Evolutionary conservation across 345 rosid genomes (phyloP), one percentile per base, ranked within the genome.

Genomic region (Citrus unshiu): DNA sequence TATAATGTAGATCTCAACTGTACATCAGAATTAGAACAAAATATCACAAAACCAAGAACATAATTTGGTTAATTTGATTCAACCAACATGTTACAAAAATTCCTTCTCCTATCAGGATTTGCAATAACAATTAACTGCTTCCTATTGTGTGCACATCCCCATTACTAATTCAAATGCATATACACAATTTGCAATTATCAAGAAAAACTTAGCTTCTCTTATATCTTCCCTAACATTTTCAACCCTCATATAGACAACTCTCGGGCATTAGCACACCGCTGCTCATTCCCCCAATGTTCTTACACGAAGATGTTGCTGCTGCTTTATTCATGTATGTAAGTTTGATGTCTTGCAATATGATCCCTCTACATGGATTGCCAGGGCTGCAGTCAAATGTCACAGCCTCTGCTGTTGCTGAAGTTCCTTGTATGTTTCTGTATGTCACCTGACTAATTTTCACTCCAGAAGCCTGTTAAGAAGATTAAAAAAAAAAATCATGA

Each of bases 391-490:
- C 77, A 29, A 88, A 86, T n/a, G 46, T 78, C 66, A 85, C 79
- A 0, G 89, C 89, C 7, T 74, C 59, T 56, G 77, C 39, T 4
- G 91, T 77, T 1, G 86, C 77, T 2, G 91, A 84, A 13, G 91
- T 86, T 43, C 91, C 91, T 37, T 25, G 39, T 75, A 88, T 88
- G 75, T 88, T 80, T 30, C 72, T 79, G 70, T 81, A 88, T 2
- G 80, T 81, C 64, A 86, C 80, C 65, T 39, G 59, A 60, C 82
- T 81, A 10, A 88, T 84, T 82, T 81, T 83, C 75, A 83, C 83
- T 1, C 91, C 89, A 1, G 88, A 88, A 29, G 76, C 76, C 86
- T 84, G 59, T n/a, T 2, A 22, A 35, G 7, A 68, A 14, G 8
- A 46, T 32, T 25, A 25, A 27, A 25, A 8, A 61, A n/a, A 61